Percentiles rank a stretch among this genome's conserved stretches.
phyloP scores from a whole-genome alignment of 2,329 filamentous ascomycete genomes.

The Thermoascus crustaceus region DNA sequence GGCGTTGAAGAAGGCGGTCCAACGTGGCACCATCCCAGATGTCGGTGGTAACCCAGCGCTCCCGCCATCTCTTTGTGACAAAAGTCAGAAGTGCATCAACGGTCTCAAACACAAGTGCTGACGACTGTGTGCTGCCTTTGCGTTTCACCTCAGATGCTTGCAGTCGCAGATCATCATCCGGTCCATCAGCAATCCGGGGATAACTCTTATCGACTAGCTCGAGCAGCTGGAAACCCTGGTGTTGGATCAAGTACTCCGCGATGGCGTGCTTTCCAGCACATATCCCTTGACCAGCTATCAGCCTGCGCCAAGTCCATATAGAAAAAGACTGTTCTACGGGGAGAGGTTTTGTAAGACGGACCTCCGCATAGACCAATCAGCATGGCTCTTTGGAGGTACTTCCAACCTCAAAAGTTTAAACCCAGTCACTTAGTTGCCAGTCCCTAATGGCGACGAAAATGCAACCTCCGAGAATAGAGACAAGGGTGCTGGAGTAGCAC shows the following conservation, averaged over 20 bases:
- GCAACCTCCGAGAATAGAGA: no score
- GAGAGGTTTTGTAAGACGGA: constrained; percentile 15
- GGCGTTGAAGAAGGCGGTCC: constrained; percentile 67
- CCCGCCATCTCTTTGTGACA: constrained; percentile 75
- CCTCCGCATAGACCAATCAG: constrained; percentile 46
- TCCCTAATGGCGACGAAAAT: not conserved
- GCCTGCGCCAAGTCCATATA: not conserved
- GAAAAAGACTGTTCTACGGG: not conserved
- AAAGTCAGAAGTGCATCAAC: constrained; percentile 68
- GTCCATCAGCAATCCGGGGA: constrained; percentile 14
- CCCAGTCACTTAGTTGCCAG: not conserved
- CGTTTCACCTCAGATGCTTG: constrained; percentile 17
- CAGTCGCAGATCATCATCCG: constrained; percentile 20
- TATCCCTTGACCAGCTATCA: constrained; percentile 54
- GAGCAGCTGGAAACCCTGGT: constrained; percentile 73
- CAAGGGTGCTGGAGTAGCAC: no score
- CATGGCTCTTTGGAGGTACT: constrained; percentile 36
- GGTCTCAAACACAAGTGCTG: constrained; percentile 46
- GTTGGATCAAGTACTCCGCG: constrained; percentile 74
- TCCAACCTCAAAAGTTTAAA: not conserved
- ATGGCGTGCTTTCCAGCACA: constrained; percentile 90
- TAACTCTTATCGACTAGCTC: constrained; percentile 42
- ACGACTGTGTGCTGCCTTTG: constrained; percentile 10
- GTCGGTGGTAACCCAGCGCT: constrained; percentile 78
- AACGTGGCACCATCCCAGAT: constrained; percentile 65